Evolutionary conservation across 2,329 filamentous ascomycete species (phyloP).

Genomic region (Coniosporium tulheliwenetii): DNA sequence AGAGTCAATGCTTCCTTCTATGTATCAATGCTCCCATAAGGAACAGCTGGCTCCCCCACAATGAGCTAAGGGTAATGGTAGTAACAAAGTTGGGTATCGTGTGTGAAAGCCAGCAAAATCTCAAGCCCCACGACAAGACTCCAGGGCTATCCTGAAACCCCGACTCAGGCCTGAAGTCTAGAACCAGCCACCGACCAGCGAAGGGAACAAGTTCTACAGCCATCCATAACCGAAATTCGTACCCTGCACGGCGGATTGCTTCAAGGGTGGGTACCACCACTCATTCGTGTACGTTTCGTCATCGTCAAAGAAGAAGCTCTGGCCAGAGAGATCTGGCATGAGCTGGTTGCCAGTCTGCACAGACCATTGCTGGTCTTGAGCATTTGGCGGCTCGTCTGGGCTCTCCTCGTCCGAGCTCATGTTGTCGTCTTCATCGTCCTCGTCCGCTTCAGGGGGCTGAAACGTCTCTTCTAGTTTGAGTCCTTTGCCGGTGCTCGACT

Average conservation of each 20-base stretch:
- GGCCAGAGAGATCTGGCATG: slow-evolving; percentile 19
- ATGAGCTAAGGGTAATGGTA: no score
- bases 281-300: slow-evolving; percentile 20
- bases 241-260: slow-evolving; percentile 19
- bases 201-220: slow-evolving; percentile 9
- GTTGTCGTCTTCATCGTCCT: slow-evolving; percentile 38
- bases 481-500: slow-evolving; percentile 47
- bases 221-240: slow-evolving; percentile 20
- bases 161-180: no score
- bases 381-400: slow-evolving; percentile 6
- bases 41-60: no score
- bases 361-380: slow-evolving; percentile 7
- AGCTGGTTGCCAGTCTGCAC: slow-evolving; percentile 13
- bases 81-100: no score
- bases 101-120: no score
- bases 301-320: slow-evolving; percentile 23
- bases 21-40: no score
- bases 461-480: slow-evolving; percentile 70
- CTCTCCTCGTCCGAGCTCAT: slow-evolving; percentile 11
- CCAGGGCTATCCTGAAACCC: no score
- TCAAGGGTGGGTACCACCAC: slow-evolving; percentile 24
- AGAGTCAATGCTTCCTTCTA: no score
- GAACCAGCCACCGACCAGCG: no score
- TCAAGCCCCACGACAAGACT: no score
- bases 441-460: slow-evolving; percentile 41